A percentile compares a stretch with the other conserved stretches of the same genome.
phyloP scores from a whole-genome alignment of 495 filamentous ascomycete species.

The Pseudevernia furfuracea region DNA sequence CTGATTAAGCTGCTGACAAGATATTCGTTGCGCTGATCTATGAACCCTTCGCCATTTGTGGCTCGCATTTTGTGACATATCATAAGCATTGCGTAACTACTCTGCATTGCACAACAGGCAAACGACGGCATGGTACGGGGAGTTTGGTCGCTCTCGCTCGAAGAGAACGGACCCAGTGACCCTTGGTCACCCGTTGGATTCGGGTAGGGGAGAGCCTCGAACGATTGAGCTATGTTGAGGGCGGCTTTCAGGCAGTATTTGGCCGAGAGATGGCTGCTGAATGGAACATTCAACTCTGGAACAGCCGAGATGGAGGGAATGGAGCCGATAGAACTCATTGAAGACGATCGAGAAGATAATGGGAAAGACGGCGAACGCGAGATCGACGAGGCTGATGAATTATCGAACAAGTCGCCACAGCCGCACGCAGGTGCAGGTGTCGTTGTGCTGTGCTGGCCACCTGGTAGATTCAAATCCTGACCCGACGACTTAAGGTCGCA shows the following conservation, averaged over 20 bases:
- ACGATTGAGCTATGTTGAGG: not conserved
- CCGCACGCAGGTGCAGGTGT: not conserved
- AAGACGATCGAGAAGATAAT: not conserved
- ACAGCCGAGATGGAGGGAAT: not conserved
- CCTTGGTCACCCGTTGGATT: not conserved
- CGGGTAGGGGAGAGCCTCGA: not conserved
- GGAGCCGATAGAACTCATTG: not conserved
- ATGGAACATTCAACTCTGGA: not conserved
- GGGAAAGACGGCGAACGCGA: not conserved
- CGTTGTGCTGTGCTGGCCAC: not conserved
- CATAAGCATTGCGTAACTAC: not conserved
- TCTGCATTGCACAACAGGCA: not conserved
- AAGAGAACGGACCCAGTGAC: not conserved
- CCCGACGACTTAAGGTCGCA: not conserved
- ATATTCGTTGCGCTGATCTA: not conserved
- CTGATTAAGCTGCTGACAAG: not conserved
- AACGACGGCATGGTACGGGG: not conserved
- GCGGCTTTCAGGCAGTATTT: not conserved
- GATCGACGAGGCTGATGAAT: not conserved
- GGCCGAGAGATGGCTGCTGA: not conserved
- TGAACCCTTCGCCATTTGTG: not conserved
- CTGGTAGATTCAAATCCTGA: not conserved
- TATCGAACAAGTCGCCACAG: not conserved
- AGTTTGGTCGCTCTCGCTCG: not conserved
- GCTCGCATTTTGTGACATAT: not conserved